Evolutionary conservation across 441 rosid species (phyloP).

Genomic region (Lepidium campestre): DNA sequence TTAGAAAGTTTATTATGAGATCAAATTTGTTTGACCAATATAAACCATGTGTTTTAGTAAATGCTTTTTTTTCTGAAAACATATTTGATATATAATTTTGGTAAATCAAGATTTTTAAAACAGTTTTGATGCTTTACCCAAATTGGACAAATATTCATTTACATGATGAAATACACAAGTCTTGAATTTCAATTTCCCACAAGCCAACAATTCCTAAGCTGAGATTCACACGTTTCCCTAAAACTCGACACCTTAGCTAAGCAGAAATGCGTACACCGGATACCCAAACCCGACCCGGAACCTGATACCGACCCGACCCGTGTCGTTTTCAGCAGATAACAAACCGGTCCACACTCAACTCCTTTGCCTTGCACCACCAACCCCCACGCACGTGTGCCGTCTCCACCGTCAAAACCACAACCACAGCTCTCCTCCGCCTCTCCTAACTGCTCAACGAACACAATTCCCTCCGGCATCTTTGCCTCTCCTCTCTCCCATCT

Average conservation of each 20-base stretch:
- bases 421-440: constrained; percentile 15
- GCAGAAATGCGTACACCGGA: constrained; percentile 51
- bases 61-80: too few relatives aligned
- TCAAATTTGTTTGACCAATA: too few relatives aligned
- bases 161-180: not conserved
- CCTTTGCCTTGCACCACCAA: constrained; percentile 66
- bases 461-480: constrained; percentile 53
- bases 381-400: constrained; percentile 56
- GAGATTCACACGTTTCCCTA: constrained; percentile 38
- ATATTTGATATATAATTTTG: too few relatives aligned
- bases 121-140: not conserved
- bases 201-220: constrained; percentile 53
- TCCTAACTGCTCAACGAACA: constrained; percentile 51
- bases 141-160: not conserved
- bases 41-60: too few relatives aligned
- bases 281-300: constrained; percentile 33
- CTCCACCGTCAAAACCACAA: constrained; percentile 22
- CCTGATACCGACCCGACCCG: constrained; percentile 34
- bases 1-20: too few relatives aligned
- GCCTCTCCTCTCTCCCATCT: constrained; percentile 46
- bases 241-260: constrained; percentile 53
- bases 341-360: constrained; percentile 41
- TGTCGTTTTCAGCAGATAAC: constrained; percentile 64
- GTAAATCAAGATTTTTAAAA: too few relatives aligned
- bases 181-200: constrained; percentile 13